phyloP scores from a whole-genome alignment of 345 rosid species.

The Ricinus communis region DNA sequence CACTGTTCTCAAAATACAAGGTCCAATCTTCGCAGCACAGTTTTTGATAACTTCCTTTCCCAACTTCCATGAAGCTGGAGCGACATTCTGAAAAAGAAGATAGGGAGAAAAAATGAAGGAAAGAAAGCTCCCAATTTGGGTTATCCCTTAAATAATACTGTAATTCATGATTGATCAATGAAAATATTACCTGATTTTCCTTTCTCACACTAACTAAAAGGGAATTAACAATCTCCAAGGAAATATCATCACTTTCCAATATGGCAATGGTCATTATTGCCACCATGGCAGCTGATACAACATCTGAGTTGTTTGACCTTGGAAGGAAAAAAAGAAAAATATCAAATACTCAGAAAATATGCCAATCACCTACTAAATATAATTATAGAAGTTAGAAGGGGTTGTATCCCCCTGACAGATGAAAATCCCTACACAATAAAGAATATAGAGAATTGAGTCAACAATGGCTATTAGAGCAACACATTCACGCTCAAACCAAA shows the following conservation, averaged over 20 bases:
- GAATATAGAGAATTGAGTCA: not conserved
- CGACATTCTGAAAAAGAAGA: not conserved
- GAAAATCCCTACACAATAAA: too few species aligned
- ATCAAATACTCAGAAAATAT: not conserved
- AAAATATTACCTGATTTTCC: constrained; percentile 13
- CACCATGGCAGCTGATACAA: constrained; percentile 14
- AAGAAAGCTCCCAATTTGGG: not conserved
- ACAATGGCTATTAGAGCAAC: not conserved
- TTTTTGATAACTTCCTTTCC: constrained; percentile 10
- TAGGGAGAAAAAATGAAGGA: not conserved
- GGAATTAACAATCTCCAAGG: constrained; percentile 11
- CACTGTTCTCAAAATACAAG: constrained; percentile 12
- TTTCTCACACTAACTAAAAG: constrained; percentile 16
- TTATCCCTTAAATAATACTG: not conserved
- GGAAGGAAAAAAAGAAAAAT: not conserved
- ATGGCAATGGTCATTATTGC: constrained; percentile 12
- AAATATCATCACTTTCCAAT: constrained; percentile 16
- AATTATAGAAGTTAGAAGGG: not conserved
- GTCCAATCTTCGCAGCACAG: constrained; percentile 3
- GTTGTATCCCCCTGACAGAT: too few species aligned
- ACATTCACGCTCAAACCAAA: not conserved
- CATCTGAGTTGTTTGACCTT: constrained; percentile 15
- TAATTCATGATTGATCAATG: not conserved
- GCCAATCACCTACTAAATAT: too few species aligned
- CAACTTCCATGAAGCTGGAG: constrained; percentile 11